Evolutionary conservation across 1,139 yeast species (phyloP).

Genomic region (Hemisphaericaspora subhashii): DNA sequence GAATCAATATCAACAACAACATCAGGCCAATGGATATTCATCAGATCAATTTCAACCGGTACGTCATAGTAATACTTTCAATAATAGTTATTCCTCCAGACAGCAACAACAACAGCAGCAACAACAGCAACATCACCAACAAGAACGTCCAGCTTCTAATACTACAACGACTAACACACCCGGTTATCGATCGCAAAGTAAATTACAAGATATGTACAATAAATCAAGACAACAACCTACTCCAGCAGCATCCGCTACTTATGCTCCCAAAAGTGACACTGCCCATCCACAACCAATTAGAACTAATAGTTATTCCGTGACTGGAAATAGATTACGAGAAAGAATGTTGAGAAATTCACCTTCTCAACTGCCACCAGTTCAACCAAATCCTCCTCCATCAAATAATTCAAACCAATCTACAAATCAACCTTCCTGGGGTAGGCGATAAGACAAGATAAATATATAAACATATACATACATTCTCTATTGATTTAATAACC

Average conservation of each 20-base stretch:
- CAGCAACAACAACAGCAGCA: slow-evolving; percentile 17
- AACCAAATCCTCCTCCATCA: neutral
- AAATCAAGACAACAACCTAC: slow-evolving; percentile 44
- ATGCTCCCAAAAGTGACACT: slow-evolving; percentile 13
- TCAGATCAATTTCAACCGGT: slow-evolving; percentile 29
- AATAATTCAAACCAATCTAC: neutral
- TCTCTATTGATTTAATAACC: slow-evolving; percentile 13
- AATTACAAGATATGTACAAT: slow-evolving; percentile 45
- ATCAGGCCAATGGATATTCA: slow-evolving; percentile 1
- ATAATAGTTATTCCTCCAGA: slow-evolving; percentile 22
- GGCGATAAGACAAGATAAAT: neutral
- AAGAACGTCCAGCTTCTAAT: slow-evolving; percentile 14
- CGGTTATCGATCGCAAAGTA: slow-evolving; percentile 34
- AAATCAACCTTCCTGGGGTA: slow-evolving; percentile 1
- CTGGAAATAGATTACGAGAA: slow-evolving; percentile 39
- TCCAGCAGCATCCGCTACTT: slow-evolving; percentile 29
- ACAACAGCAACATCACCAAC: slow-evolving; percentile 12
- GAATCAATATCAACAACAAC: slow-evolving; percentile 8
- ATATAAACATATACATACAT: neutral
- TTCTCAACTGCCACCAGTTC: slow-evolving; percentile 1
- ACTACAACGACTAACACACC: slow-evolving; percentile 14
- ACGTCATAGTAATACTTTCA: slow-evolving; percentile 22
- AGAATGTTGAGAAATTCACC: slow-evolving; percentile 30
- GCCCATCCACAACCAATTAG: slow-evolving; percentile 19
- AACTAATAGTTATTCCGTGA: slow-evolving; percentile 28